phyloP scores from a whole-genome alignment of 129 eudicot species.

The Oenanthe sinensis region DNA sequence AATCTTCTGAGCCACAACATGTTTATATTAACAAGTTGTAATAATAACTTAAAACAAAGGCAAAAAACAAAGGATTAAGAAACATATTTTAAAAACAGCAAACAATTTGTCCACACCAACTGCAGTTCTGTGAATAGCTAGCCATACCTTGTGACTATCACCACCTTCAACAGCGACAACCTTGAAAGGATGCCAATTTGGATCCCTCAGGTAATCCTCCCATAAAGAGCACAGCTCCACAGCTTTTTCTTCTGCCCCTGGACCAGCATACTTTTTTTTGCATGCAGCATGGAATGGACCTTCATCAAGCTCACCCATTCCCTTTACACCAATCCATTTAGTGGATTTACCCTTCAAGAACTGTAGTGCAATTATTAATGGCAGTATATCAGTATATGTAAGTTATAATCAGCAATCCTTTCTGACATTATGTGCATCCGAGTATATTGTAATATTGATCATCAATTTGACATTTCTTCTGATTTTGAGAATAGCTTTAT shows the following conservation, averaged over 20 bases:
- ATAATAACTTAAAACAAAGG: neutral
- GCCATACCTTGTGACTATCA: slow-evolving; percentile 11
- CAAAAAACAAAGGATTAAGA: neutral
- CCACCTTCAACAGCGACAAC: slow-evolving; percentile 3
- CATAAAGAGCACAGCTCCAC: slow-evolving; percentile 4
- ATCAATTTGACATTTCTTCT: neutral
- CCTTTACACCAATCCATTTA: neutral
- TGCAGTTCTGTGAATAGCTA: neutral
- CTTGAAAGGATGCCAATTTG: slow-evolving; percentile 43
- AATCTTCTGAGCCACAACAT: neutral
- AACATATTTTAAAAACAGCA: neutral
- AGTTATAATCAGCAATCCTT: neutral
- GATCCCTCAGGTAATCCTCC: slow-evolving; percentile 36
- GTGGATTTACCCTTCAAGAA: neutral
- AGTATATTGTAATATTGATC: neutral
- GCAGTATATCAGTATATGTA: too few relatives aligned
- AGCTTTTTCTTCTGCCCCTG: slow-evolving; percentile 3
- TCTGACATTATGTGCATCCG: neutral
- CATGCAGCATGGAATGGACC: slow-evolving; percentile 2
- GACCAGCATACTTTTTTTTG: neutral
- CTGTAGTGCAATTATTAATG: neutral
- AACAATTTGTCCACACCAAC: too few relatives aligned
- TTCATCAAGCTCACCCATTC: slow-evolving; percentile 12
- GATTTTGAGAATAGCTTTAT: too few relatives aligned
- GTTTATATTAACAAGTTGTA: neutral